Base-by-base conservation (phyloP, 331 rosid species). In the Stylosanthes scabra region DNA sequence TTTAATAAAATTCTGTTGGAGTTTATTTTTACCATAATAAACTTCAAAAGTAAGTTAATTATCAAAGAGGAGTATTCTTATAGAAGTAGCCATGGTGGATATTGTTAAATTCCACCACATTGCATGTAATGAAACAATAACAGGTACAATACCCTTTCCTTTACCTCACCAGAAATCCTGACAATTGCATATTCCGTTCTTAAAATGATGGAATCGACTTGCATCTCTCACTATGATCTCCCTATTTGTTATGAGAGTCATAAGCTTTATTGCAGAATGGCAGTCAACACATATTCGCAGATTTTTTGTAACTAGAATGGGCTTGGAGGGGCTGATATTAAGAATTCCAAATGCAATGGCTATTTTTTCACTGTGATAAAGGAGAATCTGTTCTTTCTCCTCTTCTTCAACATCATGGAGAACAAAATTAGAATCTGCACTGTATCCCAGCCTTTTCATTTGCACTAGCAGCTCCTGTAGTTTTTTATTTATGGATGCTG, bases 151-250 rank as follows among this genome's bases (percentile, higher is more conserved):
- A 57, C 68, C 49, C 60, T n/a, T 44, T 79, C 58, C 75, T 51
- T 57, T 65, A 9, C 72, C 78, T 88, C 87, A 88, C 91, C 91
- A 88, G 77, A 84, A 88, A 78, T 86, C 89, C 61, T 16, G 77
- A 78, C 91, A 86, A 71, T 72, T 86, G 85, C 94, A 84, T 12
- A 76, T 71, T 78, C 89, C 94, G 4, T 81, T 77, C 59, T 69
- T 80, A 71, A 89, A 89, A 84, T 86, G 91, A 83, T 86, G 95
- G 78, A 89, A 89, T 10, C 95, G 85, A 81, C 83, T 86, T 68
- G 78, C 85, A 79, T 86, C 91, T 77, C 95, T 79, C 16, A 81
- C 84, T 28, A 73, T 83, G 78, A 89, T 86, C 70, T 83, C 81
- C 83, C 90, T 86, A 69, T 74, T 68, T 61, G 90, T 85, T 71